Evolutionary conservation across 176 grass and related monocot genomes (phyloP).

Genomic region (Themeda triandra): DNA sequence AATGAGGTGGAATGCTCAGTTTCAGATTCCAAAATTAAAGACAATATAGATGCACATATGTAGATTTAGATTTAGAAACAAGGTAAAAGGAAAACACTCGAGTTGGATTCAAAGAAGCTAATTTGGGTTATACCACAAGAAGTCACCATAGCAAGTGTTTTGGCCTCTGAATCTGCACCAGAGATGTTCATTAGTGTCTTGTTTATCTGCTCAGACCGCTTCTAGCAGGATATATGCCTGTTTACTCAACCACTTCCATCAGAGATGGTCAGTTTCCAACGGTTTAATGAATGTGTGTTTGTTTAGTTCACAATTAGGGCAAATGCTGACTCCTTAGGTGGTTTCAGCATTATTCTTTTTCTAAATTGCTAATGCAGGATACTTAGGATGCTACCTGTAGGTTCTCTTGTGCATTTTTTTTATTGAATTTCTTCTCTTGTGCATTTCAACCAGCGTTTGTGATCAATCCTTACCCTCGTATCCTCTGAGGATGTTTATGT

Average conservation of each 20-base stretch:
- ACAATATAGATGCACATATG: constrained; percentile 26
- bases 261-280: neutral
- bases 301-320: neutral
- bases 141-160: constrained; percentile 9
- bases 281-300: neutral
- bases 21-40: constrained; percentile 28
- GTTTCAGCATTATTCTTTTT: constrained; percentile 30
- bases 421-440: too few species aligned
- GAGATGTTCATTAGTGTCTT: neutral
- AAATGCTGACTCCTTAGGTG: neutral
- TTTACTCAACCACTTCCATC: neutral
- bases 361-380: constrained; percentile 14
- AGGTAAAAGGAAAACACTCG: neutral
- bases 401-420: neutral
- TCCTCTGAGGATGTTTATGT: neutral
- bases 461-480: neutral
- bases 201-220: neutral
- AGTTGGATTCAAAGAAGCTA: constrained; percentile 28
- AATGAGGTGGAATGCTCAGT: constrained; percentile 31
- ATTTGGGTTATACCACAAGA: constrained; percentile 25
- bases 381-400: constrained; percentile 19
- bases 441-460: neutral
- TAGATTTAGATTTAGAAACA: neutral
- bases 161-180: neutral
- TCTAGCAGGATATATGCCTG: neutral